Evolutionary conservation across 495 filamentous ascomycete species (phyloP), one percentile per base, ranked within the genome.

Genomic region (Geoglossum glabrum): DNA sequence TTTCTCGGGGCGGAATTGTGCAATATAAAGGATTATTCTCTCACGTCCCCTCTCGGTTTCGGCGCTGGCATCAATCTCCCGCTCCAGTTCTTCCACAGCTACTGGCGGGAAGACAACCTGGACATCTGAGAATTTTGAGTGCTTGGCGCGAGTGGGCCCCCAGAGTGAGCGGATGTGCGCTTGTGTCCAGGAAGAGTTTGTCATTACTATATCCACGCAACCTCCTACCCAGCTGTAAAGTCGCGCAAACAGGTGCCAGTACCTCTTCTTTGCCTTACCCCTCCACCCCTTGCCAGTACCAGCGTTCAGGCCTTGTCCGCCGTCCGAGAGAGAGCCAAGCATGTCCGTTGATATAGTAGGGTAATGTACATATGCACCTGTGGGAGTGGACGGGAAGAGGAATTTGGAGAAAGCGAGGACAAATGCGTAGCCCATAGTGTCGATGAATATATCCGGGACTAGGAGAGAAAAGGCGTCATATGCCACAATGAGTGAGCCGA

Each of bases 361-460:
- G 66, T 96, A 98, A 68, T 98, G 92, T 1, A 98, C 90, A 65
- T 98, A 98, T 15, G 92, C 92, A 34, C 77, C 87, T 1, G 87
- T 93, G 3, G 93, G 89, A 21, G 96, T 79, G 15, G 71, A 66
- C 0, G 77, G 83, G 70, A 98, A 96, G 23, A 96, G 76, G 49
- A 82, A 76, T 64, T 90, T 93, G 70, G 76, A 82, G 13, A 95
- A 71, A 4, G 85, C 86, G 11, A 95, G 75, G 1, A 85, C 76
- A 67, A 97, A 98, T 23, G 90, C 87, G 67, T 97, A 97, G 62
- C 92, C 92, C 90, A 97, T 95, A 6, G 92, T 98, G 65, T 98
- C 92, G 63, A 98, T 75, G 62, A 95, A 95, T 55, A 97, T 78
- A 65, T 98, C 93, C 0, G 92, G 93, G 0, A 88, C 86, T 2